These are phyloP conservation scores for Pseudocercospora pini-densiflorae DNA, from an alignment of 2,329 filamentous ascomycete species.

Conservation along the genomic window DNA sequence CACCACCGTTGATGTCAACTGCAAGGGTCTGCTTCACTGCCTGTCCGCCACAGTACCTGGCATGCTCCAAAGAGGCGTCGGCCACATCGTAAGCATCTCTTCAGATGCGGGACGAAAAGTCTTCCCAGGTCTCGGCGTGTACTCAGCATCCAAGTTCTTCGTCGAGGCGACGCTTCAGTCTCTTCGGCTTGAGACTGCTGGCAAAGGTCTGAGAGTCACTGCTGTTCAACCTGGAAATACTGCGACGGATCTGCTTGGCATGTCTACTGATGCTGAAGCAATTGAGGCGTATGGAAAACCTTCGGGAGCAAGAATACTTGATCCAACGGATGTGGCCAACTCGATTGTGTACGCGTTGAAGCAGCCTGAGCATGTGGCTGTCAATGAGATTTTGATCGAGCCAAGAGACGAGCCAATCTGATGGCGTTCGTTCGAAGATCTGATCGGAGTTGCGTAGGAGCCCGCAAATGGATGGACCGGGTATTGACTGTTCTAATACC, in stretches of 20 bases:
- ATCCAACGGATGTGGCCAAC: conserved; percentile 72
- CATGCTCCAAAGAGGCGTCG: conserved; percentile 71
- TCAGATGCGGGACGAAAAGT: conserved; percentile 82
- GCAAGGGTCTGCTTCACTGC: conserved; percentile 78
- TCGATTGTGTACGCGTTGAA: conserved; percentile 75
- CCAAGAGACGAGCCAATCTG: conserved; percentile 76
- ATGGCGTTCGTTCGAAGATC: neutral
- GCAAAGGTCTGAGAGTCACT: conserved; percentile 73
- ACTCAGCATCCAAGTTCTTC: conserved; percentile 84
- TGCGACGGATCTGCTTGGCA: conserved; percentile 71
- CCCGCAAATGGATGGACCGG: no score
- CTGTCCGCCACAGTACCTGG: conserved; percentile 70
- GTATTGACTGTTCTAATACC: no score
- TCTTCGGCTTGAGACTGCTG: conserved; percentile 75
- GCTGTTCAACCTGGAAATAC: conserved; percentile 78
- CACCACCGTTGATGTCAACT: conserved; percentile 82
- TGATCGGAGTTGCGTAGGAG: no score
- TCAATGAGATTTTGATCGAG: conserved; percentile 82
- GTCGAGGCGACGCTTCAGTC: conserved; percentile 80
- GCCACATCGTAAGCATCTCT: conserved; percentile 80
- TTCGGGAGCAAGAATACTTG: conserved; percentile 74
- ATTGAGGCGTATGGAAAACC: conserved; percentile 79
- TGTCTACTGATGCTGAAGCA: conserved; percentile 77
- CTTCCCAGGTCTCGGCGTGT: conserved; percentile 80
- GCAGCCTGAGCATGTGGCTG: conserved; percentile 75